These are phyloP conservation scores for Waltiozyma sp. DNA, from an alignment of 1,139 yeast genomes.

Conservation along the genomic window DNA sequence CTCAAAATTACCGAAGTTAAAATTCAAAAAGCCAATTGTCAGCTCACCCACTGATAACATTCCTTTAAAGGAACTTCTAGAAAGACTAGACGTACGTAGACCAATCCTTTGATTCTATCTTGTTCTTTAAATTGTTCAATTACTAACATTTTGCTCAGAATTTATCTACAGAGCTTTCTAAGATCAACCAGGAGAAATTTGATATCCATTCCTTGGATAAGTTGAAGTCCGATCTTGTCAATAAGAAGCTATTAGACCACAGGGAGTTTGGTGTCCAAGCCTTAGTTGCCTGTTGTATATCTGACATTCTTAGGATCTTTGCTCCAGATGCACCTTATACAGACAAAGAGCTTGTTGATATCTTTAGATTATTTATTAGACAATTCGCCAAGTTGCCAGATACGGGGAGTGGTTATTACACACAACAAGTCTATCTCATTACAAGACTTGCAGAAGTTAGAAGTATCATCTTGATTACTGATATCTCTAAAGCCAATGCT, in stretches of 20 bases:
- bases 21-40: conserved; percentile 38
- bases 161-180: conserved; percentile 51
- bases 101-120: neutral
- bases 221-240: conserved; percentile 42
- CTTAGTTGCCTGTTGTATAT: conserved; percentile 58
- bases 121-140: neutral
- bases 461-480: conserved; percentile 70
- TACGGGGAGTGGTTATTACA: conserved; percentile 51
- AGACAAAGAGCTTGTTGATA: conserved; percentile 44
- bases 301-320: conserved; percentile 64
- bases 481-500: conserved; percentile 51
- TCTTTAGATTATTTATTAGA: conserved; percentile 51
- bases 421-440: conserved; percentile 56
- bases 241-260: conserved; percentile 48
- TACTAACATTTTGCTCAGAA: conserved; percentile 22
- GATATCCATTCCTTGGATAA: conserved; percentile 33
- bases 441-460: conserved; percentile 68
- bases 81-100: conserved; percentile 24
- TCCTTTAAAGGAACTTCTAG: conserved; percentile 45
- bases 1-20: conserved; percentile 16
- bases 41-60: conserved; percentile 46
- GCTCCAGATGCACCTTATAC: conserved; percentile 93
- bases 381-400: conserved; percentile 53
- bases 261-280: conserved; percentile 65
- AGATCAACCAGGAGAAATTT: conserved; percentile 49